These are phyloP conservation scores for Termitomyces sp. DNA, from an alignment of 768 basidiomycete genomes.

Conservation along the genomic window DNA sequence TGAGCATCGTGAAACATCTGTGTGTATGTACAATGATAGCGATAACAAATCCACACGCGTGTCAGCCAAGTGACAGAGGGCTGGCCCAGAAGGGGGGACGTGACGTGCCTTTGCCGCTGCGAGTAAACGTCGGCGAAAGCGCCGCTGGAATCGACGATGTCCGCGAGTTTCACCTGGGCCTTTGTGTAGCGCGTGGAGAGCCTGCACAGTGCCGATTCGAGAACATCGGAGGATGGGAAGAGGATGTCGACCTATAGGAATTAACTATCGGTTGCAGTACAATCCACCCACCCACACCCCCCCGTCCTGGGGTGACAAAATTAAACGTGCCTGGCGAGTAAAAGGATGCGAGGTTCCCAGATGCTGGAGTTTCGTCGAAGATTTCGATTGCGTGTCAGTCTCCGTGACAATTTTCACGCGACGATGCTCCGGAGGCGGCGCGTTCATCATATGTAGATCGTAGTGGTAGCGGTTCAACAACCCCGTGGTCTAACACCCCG, in stretches of 20 bases:
- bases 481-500: background rate
- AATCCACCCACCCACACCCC: no score
- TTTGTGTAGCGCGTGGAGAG: slow-evolving; percentile 40
- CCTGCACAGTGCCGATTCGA: slow-evolving; percentile 32
- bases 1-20: slow-evolving; percentile 27
- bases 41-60: no score
- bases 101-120: slow-evolving; percentile 4
- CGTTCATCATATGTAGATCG: background rate
- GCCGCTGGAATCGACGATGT: slow-evolving; percentile 25
- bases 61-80: background rate
- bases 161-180: slow-evolving; percentile 35
- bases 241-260: slow-evolving; percentile 53
- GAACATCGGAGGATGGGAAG: slow-evolving; percentile 38
- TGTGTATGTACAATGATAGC: no score
- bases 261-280: background rate
- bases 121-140: slow-evolving; percentile 1
- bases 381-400: slow-evolving; percentile 12
- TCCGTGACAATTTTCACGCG: slow-evolving; percentile 16
- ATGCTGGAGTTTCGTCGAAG: slow-evolving; percentile 21
- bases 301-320: no score
- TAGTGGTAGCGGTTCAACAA: background rate
- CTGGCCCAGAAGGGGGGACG: no score
- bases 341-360: slow-evolving; percentile 42
- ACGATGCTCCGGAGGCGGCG: slow-evolving; percentile 13
- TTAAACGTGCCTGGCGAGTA: slow-evolving; percentile 39